Evolutionary conservation across 2,329 filamentous ascomycete species (phyloP).

Genomic region (Biscogniauxia mediterranea): DNA sequence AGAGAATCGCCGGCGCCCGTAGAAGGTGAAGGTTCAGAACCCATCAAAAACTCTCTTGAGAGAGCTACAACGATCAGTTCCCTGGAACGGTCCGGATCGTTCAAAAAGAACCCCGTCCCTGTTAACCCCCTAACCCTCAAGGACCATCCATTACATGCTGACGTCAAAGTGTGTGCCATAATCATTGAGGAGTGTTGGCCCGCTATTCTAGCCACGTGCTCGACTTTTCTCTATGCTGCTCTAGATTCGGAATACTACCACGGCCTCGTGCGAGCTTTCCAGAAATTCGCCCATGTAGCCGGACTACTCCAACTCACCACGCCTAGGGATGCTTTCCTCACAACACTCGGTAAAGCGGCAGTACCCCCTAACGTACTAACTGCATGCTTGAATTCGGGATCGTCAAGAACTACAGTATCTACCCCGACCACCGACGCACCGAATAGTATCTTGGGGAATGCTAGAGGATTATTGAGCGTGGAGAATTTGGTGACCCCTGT

Average conservation of each 20-base stretch:
- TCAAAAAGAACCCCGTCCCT: conserved; percentile 73
- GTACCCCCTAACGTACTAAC: conserved; percentile 77
- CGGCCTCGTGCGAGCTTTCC: conserved; percentile 84
- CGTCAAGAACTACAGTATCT: conserved; percentile 41
- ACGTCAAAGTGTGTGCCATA: conserved; percentile 73
- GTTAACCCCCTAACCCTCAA: conserved; percentile 78
- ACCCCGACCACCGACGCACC: conserved; percentile 50
- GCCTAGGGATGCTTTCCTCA: conserved; percentile 90
- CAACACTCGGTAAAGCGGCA: conserved; percentile 88
- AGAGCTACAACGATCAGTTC: conserved; percentile 27
- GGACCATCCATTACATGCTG: conserved; percentile 67
- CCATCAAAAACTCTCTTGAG: conserved; percentile 30
- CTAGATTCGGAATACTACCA: conserved; percentile 95
- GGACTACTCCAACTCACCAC: conserved; percentile 81
- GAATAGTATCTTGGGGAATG: conserved; percentile 65
- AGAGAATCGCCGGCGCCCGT: conserved; percentile 43
- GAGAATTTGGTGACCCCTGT: conserved; percentile 65
- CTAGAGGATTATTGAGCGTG: conserved; percentile 70
- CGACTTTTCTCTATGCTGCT: conserved; percentile 89
- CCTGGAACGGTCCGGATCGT: conserved; percentile 62
- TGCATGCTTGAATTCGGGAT: conserved; percentile 53
- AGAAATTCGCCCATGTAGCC: conserved; percentile 92
- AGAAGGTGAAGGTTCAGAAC: conserved; percentile 35
- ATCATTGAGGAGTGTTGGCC: conserved; percentile 95
- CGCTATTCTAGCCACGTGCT: conserved; percentile 89